Base-by-base conservation (phyloP, 2,329 filamentous ascomycete species). In the Oidium heveae region DNA sequence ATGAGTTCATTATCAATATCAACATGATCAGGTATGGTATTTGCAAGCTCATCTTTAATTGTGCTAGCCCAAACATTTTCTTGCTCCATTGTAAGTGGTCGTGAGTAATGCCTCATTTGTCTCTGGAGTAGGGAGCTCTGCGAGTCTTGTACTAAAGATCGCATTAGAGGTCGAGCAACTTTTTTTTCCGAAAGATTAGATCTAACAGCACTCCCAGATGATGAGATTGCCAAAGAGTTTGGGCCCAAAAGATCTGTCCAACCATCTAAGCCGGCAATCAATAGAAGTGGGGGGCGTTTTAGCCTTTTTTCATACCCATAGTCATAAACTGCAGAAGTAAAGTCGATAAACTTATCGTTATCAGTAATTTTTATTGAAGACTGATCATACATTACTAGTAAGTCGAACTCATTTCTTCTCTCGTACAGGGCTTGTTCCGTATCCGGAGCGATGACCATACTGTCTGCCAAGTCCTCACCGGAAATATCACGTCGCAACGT, bases 371-470 rank as follows among this genome's bases (percentile, higher is more conserved):
- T 60, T 18, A 50, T 60, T 33, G 84, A 72, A 65, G 74, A 58
- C 59, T 89, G 76, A 65, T 98, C 87, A 65, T 96, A 94, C 62
- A 93, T 91, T 0, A 98, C 84, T 12, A 98, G 76, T 44, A 95
- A 68, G 60, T 96, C 87, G 61, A 84, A 94, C 55, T 82, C 74
- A 58, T 88, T 75, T 15, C 82, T 75, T 55, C 77, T 70, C 44
- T 77, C 79, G 61, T 94, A 94, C 34, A 86, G 71, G 1, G 72
- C 68, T 60, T 84, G 80, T 65, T 98, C 91, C n/a, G 72, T 67
- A n/a, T 78, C 70, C 0, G 84, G 82, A 0, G 79, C 81, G 6
- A 91, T 67, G 1, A 86, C 72, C 61, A 88, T 72, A 57, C 79
- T 79, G 57, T 87, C 82, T 18, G 70, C 72, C 39, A 83, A 74